A percentile compares a stretch with the other conserved stretches of the same genome.
Evolutionary conservation across 352 stramenopile genomes (phyloP).

Genomic region (Bremia lactucae): DNA sequence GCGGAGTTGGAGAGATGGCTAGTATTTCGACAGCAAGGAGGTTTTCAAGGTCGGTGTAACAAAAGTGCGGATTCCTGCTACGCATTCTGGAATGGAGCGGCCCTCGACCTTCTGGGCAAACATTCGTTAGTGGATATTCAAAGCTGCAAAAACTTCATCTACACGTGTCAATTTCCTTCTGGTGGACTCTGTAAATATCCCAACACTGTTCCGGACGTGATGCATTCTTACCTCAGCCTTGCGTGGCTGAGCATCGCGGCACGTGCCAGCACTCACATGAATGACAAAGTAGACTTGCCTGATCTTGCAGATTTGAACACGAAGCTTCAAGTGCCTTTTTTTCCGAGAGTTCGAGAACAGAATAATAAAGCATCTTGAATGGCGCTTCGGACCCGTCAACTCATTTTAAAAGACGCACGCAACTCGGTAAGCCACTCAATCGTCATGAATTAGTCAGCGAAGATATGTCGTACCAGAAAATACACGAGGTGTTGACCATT

Average conservation of each 20-base stretch:
- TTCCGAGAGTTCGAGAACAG: conserved; percentile 23
- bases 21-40: conserved; percentile 68
- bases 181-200: conserved; percentile 83
- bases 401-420: too few species aligned
- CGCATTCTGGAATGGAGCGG: conserved; percentile 88
- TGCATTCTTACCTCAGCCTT: conserved; percentile 88
- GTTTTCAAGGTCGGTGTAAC: conserved; percentile 87
- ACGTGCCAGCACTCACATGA: conserved; percentile 14
- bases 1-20: conserved; percentile 72
- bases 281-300: conserved; percentile 15
- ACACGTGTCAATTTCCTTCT: conserved; percentile 73
- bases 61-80: conserved; percentile 87
- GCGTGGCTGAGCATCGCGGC: conserved; percentile 81
- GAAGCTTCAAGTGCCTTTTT: conserved; percentile 73
- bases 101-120: conserved; percentile 66
- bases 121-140: conserved; percentile 68
- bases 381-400: too few species aligned
- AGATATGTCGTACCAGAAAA: too few species aligned
- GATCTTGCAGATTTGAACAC: conserved; percentile 44
- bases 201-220: conserved; percentile 72
- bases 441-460: too few species aligned
- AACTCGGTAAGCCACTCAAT: too few species aligned
- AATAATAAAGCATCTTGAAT: conserved; percentile 9
- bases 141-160: conserved; percentile 63
- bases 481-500: too few species aligned